phyloP scores from a whole-genome alignment of 768 basidiomycete species.

The Sporobolomyces roseus region DNA sequence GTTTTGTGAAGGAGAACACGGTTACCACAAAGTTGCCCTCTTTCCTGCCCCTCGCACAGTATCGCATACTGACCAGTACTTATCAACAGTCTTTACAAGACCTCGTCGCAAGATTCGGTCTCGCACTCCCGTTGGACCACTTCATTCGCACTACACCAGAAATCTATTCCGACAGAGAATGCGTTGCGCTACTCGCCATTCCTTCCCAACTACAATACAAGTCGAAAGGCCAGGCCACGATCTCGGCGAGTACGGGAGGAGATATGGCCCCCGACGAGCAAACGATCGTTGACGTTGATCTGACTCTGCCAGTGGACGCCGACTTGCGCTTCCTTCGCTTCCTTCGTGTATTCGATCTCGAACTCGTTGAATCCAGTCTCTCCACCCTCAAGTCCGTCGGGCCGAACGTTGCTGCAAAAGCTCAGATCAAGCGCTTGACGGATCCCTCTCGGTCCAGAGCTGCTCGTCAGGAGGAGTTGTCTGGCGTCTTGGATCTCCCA shows the following conservation, averaged over 20 bases:
- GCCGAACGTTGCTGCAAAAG: neutral
- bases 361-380: neutral
- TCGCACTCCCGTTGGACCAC: neutral
- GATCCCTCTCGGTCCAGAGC: too few species aligned
- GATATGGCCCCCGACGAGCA: neutral
- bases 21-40: too few species aligned
- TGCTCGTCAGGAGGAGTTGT: too few species aligned
- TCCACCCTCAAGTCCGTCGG: neutral
- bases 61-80: too few species aligned
- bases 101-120: neutral
- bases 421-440: too few species aligned
- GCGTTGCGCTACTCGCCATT: neutral
- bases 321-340: neutral
- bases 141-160: neutral
- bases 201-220: too few species aligned
- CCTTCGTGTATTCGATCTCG: neutral
- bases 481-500: too few species aligned
- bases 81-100: neutral
- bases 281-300: neutral
- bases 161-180: neutral
- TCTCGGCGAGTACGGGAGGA: neutral
- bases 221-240: too few species aligned
- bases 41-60: too few species aligned
- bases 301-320: neutral
- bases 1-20: too few species aligned